Evolutionary conservation across 2,329 filamentous ascomycete species (phyloP).

Genomic region (Penicillium crustosum): DNA sequence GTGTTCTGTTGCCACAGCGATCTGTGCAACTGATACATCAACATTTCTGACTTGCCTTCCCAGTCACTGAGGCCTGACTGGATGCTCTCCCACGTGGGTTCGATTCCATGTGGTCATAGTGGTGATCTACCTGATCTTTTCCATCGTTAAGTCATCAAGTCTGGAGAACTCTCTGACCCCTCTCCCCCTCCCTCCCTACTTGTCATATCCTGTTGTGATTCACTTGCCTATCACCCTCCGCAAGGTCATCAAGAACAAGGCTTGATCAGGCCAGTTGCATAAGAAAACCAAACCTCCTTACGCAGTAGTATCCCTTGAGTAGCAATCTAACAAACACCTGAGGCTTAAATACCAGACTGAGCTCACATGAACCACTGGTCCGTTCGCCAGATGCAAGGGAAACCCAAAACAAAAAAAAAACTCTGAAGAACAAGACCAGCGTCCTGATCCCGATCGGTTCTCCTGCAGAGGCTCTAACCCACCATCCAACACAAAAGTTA

Average conservation of each 20-base stretch:
- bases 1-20: background rate
- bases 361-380: constrained; percentile 24
- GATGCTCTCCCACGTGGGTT: constrained; percentile 5
- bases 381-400: constrained; percentile 23
- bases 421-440: background rate
- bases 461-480: background rate
- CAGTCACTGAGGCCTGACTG: background rate
- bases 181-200: background rate
- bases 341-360: background rate
- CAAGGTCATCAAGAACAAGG: background rate
- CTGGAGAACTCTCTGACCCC: background rate
- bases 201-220: background rate
- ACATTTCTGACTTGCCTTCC: background rate
- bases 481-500: background rate
- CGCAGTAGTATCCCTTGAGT: constrained; percentile 18
- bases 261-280: constrained; percentile 9
- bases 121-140: background rate
- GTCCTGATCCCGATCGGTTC: background rate
- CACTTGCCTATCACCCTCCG: background rate
- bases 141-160: background rate
- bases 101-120: background rate
- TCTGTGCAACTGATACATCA: constrained; percentile 3
- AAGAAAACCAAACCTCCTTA: constrained; percentile 16
- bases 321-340: background rate
- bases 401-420: constrained; percentile 2